Evolutionary conservation across 1,284 basidiomycete species (phyloP), one percentile per base, ranked within the genome.

Genomic region (Peniophora sp.): DNA sequence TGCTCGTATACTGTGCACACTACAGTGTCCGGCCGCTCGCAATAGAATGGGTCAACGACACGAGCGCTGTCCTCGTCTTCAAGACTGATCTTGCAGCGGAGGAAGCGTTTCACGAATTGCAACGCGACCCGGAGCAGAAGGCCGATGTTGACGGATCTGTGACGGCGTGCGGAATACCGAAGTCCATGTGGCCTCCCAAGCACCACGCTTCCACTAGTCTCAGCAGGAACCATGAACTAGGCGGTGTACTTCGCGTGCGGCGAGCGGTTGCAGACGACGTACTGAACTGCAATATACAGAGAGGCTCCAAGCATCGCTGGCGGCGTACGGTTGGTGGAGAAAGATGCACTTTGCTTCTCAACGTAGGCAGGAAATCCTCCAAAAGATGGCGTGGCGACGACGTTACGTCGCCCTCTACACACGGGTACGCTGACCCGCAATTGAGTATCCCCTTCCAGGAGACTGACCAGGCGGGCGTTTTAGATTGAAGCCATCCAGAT

Each of bases 31-130:
- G 76, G 22, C 88, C 87, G 0, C 73, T 87, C 52, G 83, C 74
- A 2, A 67, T 88, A 9, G 85, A 90, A 64, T 89, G 87, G 88
- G 73, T 91, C 8, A 79, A 88, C 61, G 88, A 91, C 66, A 81
- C 70, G 24, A 86, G 83, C 24, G 89, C 86, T 58, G 74, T 91
- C 5, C 69, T 90, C 50, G 82, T 91, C 45, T 91, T 88, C 60
- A 66, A 75, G 10, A 69, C 78, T 20, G 78, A 73, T 48, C 56
- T 64, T 35, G 64, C 70, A 5, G 84, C 85, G 9, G 75, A 74
- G 9, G 58, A 64, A 1, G 86, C 78, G 1, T 74, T 76, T 56
- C 63, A 65, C 9, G 61, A 61, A 20, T 70, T 89, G 22, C 71
- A 72, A 51, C 83, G 80, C 60, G 68, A 72, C 3, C 58, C 65